Evolutionary conservation across 2,329 filamentous ascomycete species (phyloP).

Genomic region (Talaromyces marneffei): DNA sequence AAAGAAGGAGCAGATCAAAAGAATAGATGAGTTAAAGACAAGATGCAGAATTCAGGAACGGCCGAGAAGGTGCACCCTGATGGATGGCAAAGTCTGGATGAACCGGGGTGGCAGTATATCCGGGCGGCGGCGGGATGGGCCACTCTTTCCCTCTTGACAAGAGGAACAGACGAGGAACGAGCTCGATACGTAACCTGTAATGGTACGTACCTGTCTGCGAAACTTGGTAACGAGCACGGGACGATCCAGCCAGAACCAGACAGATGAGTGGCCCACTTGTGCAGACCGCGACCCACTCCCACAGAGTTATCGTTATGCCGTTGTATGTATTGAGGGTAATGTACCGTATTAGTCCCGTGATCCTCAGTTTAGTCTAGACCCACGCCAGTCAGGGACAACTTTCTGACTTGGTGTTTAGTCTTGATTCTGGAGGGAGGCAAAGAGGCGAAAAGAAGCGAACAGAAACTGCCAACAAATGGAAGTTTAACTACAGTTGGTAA

Average conservation of each 20-base stretch:
- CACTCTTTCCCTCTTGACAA: neutral
- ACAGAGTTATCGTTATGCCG: neutral
- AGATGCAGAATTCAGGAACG: constrained; percentile 4
- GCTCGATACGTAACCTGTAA: neutral
- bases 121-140: constrained; percentile 12
- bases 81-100: neutral
- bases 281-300: neutral
- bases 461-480: constrained; percentile 2
- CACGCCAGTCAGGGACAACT: neutral
- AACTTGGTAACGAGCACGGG: constrained; percentile 7
- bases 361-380: neutral
- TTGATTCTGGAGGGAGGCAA: neutral
- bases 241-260: constrained; percentile 7
- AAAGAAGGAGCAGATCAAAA: neutral
- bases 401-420: neutral
- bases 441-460: constrained; percentile 4
- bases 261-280: neutral
- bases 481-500: neutral
- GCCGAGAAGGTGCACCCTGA: neutral
- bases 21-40: neutral
- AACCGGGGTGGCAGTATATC: constrained; percentile 14
- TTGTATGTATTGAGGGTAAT: neutral
- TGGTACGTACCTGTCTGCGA: neutral
- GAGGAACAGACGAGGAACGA: neutral
- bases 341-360: constrained; percentile 3